Evolutionary conservation across 2,329 filamentous ascomycete species (phyloP), one percentile per base, ranked within the genome.

Genomic region (Sarocladium kiliense): DNA sequence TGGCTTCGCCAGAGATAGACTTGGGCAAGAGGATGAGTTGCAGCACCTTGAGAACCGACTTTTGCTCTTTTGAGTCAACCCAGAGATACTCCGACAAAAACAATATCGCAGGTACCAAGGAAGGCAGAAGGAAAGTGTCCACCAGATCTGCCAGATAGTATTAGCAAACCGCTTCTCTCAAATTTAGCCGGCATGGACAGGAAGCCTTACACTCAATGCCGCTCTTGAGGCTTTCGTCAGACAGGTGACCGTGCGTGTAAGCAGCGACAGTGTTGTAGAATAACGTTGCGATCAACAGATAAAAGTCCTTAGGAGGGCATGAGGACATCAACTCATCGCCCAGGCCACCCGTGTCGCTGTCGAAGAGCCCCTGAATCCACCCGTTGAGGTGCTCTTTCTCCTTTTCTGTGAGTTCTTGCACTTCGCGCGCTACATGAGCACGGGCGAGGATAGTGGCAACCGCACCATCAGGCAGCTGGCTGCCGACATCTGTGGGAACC

Each of bases 301-400:
- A 93, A 65, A 94, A 94, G 37, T 91, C 85, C 64, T 92, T 89
- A 1, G 90, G 90, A 1, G 86, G 85, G 62, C 89, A 94, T 1
- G 87, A 88, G 9, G 88, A 86, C 82, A 93, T 89, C 7, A 93
- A 74, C 56, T 93, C 89, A 63, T 94, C 89, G 7, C 85, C 85
- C 2, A 94, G 80, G 0, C 87, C 88, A 34, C 84, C 82, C 12
- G 84, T 81, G 61, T 92, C 88, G 7, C 81, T 84, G 59, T 89
- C 85, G 62, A 91, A 93, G 2, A 95, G 78, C 0, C 88, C 88
- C 27, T 84, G 82, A 21, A 93, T 84, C 89, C 90, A 95, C 26
- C 84, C 85, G 44, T 79, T 79, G 0, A 94, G 72, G 60, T 90
- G 85, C 3, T 74, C 79, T 41, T 80, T 78, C 63, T 92, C 87